A percentile compares a stretch with the other conserved stretches of the same genome.
Evolutionary conservation across 2,329 filamentous ascomycete species (phyloP).

Genomic region (Aureobasidium namibiae): DNA sequence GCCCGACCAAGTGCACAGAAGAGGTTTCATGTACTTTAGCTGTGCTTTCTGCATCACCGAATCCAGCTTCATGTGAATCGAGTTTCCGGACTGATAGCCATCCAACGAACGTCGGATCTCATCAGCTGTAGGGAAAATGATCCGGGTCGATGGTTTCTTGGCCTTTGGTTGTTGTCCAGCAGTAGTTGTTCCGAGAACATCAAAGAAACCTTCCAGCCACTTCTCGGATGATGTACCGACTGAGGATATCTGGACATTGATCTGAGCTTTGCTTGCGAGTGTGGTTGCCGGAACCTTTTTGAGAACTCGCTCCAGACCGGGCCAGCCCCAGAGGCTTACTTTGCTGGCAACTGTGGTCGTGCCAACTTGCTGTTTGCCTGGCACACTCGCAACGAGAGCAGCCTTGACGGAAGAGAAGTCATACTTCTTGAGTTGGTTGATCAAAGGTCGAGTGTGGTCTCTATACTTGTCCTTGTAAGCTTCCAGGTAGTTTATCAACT

Average conservation of each 20-base stretch:
- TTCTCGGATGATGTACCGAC: conserved; percentile 68
- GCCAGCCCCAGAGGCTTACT: conserved; percentile 61
- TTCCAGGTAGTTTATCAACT: conserved; percentile 63
- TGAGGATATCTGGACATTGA: conserved; percentile 66
- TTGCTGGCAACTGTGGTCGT: neutral
- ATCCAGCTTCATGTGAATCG: conserved; percentile 74
- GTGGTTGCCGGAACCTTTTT: conserved; percentile 19
- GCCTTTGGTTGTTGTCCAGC: neutral
- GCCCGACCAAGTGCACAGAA: conserved; percentile 70
- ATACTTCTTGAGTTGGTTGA: conserved; percentile 49
- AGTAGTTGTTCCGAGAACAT: conserved; percentile 22
- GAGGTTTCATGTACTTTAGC: conserved; percentile 59
- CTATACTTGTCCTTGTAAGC: conserved; percentile 57
- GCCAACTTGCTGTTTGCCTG: conserved; percentile 37
- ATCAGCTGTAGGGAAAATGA: conserved; percentile 73
- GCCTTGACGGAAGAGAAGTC: conserved; percentile 65
- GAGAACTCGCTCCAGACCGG: conserved; percentile 55
- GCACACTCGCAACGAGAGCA: conserved; percentile 69
- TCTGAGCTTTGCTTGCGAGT: conserved; percentile 25
- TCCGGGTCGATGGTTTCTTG: conserved; percentile 48
- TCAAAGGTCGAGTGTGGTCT: conserved; percentile 33
- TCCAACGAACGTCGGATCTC: conserved; percentile 71
- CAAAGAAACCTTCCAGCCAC: conserved; percentile 61
- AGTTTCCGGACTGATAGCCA: conserved; percentile 68
- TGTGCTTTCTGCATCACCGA: conserved; percentile 65